Percentiles rank a stretch among this genome's conserved stretches.
phyloP scores from a whole-genome alignment of 768 basidiomycete species.

The Thelephora aurantiotincta region DNA sequence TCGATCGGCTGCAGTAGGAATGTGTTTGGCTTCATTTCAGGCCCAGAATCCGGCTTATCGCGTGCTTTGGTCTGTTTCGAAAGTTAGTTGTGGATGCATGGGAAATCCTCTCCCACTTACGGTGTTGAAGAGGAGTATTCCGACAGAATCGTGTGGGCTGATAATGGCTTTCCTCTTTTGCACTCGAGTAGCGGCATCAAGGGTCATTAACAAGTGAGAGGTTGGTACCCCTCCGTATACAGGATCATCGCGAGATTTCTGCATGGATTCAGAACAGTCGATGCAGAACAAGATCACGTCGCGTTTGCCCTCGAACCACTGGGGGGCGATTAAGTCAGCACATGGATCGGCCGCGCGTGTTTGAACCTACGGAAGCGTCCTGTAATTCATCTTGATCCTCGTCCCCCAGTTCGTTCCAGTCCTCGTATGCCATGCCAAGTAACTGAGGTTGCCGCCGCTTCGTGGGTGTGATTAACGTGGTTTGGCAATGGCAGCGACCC shows the following conservation, averaged over 20 bases:
- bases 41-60: slow-evolving; percentile 21
- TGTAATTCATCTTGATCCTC: slow-evolving; percentile 78
- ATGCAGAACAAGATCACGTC: slow-evolving; percentile 94
- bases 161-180: slow-evolving; percentile 83
- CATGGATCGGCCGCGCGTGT: no score
- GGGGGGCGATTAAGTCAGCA: slow-evolving; percentile 2
- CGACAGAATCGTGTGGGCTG: slow-evolving; percentile 81
- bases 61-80: slow-evolving; percentile 20
- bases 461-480: no score
- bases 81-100: neutral
- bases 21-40: slow-evolving; percentile 57
- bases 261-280: slow-evolving; percentile 89
- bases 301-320: slow-evolving; percentile 60
- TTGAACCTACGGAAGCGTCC: slow-evolving; percentile 37
- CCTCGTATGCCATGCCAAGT: slow-evolving; percentile 32
- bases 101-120: slow-evolving; percentile 30
- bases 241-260: slow-evolving; percentile 49
- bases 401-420: slow-evolving; percentile 69
- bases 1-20: slow-evolving; percentile 66
- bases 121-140: slow-evolving; percentile 86
- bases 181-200: slow-evolving; percentile 76
- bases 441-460: no score
- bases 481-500: neutral
- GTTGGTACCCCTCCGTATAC: slow-evolving; percentile 52
- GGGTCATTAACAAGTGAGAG: slow-evolving; percentile 63